phyloP scores from a whole-genome alignment of 179 eudicot genomes.

The Drosera spatulata region DNA sequence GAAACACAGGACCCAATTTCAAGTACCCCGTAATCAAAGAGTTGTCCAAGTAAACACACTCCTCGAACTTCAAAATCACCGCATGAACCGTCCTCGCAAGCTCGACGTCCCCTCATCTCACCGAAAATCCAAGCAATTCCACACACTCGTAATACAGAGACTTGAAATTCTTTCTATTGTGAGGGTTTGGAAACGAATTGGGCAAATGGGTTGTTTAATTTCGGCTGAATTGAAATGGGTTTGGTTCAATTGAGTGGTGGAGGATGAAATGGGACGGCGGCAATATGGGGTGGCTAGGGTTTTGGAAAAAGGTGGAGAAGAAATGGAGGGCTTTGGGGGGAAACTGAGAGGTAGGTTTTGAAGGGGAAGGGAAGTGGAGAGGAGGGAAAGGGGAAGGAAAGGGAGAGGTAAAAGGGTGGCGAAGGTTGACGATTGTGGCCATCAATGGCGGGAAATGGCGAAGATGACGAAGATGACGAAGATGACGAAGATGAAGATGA shows the following conservation, averaged over 20 bases:
- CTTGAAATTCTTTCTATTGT: not conserved
- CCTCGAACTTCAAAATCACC: conserved; percentile 42
- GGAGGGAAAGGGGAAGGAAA: conserved; percentile 11
- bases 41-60: conserved; percentile 33
- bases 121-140: conserved; percentile 37
- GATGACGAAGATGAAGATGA: too few species aligned
- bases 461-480: too few species aligned
- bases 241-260: conserved; percentile 24
- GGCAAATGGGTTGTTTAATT: too few species aligned
- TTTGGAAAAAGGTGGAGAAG: conserved; percentile 1
- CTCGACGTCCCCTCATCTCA: conserved; percentile 25
- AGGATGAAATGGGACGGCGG: conserved; percentile 13
- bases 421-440: conserved; percentile 36
- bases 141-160: conserved; percentile 18
- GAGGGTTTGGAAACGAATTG: conserved; percentile 6
- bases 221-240: conserved; percentile 12
- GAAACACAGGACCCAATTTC: conserved; percentile 30
- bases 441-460: conserved; percentile 39
- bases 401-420: conserved; percentile 5
- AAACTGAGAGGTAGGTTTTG: conserved; percentile 4
- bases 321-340: conserved; percentile 1
- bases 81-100: conserved; percentile 50
- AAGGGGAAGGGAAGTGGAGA: conserved; percentile 4
- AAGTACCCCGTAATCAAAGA: conserved; percentile 54
- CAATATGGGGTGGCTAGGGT: conserved; percentile 13